Evolutionary conservation across 768 basidiomycete species (phyloP).

Genomic region (Lactifluus volemus): DNA sequence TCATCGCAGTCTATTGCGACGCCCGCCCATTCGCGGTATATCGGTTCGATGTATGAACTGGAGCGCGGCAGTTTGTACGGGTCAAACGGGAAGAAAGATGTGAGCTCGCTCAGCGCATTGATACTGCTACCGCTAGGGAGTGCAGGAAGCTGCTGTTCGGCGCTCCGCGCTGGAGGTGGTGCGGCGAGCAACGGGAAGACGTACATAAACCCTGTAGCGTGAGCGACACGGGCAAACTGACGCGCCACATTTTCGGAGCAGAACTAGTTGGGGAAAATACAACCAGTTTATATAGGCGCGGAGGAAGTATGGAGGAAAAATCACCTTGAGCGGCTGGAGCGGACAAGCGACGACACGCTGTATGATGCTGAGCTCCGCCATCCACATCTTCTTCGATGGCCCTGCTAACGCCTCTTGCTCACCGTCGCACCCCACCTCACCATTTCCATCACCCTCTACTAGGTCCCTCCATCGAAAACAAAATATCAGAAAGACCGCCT

Average conservation of each 20-base stretch:
- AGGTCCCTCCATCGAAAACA: constrained; percentile 97
- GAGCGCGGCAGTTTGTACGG: constrained; percentile 88
- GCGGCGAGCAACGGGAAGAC: constrained; percentile 83
- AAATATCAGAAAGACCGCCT: constrained; percentile 92
- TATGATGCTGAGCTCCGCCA: constrained; percentile 66
- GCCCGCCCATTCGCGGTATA: constrained; percentile 86
- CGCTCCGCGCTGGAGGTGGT: constrained; percentile 34
- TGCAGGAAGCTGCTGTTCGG: constrained; percentile 5
- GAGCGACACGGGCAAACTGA: constrained; percentile 92
- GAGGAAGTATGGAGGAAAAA: constrained; percentile 17
- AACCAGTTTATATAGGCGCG: background rate
- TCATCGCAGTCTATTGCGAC: constrained; percentile 66
- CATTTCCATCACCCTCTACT: constrained; percentile 41
- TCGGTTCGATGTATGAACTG: constrained; percentile 60
- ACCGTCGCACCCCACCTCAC: constrained; percentile 27
- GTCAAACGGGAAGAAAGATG: constrained; percentile 97
- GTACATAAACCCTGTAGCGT: constrained; percentile 85
- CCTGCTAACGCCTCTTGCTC: constrained; percentile 25
- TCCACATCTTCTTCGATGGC: constrained; percentile 60
- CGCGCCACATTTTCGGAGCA: constrained; percentile 86
- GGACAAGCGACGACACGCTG: constrained; percentile 74
- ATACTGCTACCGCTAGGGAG: background rate
- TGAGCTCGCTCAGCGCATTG: constrained; percentile 51
- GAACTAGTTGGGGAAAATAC: constrained; percentile 38
- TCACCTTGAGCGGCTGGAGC: constrained; percentile 85